Evolutionary conservation across 2,329 filamentous ascomycete genomes (phyloP), one percentile per base, ranked within the genome.

Genomic region (Fusarium duplospermum): DNA sequence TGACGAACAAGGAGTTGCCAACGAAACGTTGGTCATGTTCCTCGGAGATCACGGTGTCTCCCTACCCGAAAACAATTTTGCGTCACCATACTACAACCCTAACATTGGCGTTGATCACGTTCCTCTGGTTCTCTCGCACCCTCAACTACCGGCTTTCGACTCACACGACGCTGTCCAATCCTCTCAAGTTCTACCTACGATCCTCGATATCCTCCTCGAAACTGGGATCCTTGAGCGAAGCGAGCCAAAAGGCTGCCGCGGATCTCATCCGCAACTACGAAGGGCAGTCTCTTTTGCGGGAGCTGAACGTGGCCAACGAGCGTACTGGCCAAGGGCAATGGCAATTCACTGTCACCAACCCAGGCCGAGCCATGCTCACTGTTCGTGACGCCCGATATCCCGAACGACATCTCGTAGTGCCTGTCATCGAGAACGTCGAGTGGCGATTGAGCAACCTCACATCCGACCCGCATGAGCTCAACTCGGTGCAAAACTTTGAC

Each of bases 341-440:
- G 81, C 81, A 82, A 20, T 82, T 81, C 27, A 81, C 79, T 4
- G 77, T 82, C 8, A 77, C 79, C 3, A 83, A 82, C 24, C 80
- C 81, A 0, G 81, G 81, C 6, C 75, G 81, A 7, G 79, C 80
- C 6, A 80, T 82, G 78, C 67, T 83, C 0, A 76, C 76, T 0
- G 80, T 83, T 9, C 80, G 81, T 13, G 81, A 82, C 60, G 77
- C 78, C 14, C 77, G 79, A 6, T 71, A 81, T 11, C 74, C 78
- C 4, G 62, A 78, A 8, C 75, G 80, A 60, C 80, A 78, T 33
- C 73, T 82, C 1, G 76, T 82, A 0, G 76, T 82, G 6, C 81
- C 81, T 4, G 76, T 81, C 18, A 77, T 81, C 20, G 75, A 80
- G 56, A 80, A 81, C 24, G 77, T 78, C 27, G 81, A 79, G 20